These are phyloP conservation scores for Incumbomyces delicatus DNA, from an alignment of 2,329 filamentous ascomycete species.

Conservation along the genomic window DNA sequence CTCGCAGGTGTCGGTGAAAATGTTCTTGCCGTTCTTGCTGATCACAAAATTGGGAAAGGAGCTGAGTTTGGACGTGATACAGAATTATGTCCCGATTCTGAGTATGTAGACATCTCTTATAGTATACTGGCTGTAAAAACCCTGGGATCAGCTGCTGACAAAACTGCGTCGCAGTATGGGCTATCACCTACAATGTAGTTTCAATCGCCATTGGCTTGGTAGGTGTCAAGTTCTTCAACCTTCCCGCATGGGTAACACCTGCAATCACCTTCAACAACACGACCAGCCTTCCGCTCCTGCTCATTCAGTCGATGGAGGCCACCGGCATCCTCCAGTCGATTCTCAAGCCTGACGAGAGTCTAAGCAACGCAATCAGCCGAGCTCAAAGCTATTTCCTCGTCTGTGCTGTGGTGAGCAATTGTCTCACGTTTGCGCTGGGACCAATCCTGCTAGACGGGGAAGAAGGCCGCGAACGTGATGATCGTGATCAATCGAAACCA, in stretches of 20 bases:
- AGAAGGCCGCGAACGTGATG: conserved; percentile 27
- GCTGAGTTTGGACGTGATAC: conserved; percentile 37
- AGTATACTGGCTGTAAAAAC: neutral
- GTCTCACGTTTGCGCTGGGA: conserved; percentile 54
- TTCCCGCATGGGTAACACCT: conserved; percentile 45
- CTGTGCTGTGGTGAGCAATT: conserved; percentile 54
- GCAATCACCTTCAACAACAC: conserved; percentile 51
- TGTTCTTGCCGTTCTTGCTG: conserved; percentile 46
- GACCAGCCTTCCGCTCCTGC: conserved; percentile 43
- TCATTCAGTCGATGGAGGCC: conserved; percentile 42
- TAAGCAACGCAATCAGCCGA: conserved; percentile 42
- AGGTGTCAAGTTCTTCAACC: conserved; percentile 36
- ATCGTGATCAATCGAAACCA: conserved; percentile 18
- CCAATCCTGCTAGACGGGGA: conserved; percentile 48
- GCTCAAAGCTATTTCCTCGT: conserved; percentile 59
- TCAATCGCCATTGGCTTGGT: conserved; percentile 40
- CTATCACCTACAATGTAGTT: conserved; percentile 39
- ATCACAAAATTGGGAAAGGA: conserved; percentile 45
- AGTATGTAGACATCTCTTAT: conserved; percentile 24
- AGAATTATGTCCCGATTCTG: conserved; percentile 41
- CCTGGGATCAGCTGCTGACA: neutral
- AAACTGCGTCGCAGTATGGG: conserved; percentile 36
- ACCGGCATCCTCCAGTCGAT: conserved; percentile 49
- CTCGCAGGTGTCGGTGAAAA: conserved; percentile 41
- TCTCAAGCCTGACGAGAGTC: conserved; percentile 33